phyloP scores from a whole-genome alignment of 495 filamentous ascomycete genomes.

The Elaphomyces granulatus region DNA sequence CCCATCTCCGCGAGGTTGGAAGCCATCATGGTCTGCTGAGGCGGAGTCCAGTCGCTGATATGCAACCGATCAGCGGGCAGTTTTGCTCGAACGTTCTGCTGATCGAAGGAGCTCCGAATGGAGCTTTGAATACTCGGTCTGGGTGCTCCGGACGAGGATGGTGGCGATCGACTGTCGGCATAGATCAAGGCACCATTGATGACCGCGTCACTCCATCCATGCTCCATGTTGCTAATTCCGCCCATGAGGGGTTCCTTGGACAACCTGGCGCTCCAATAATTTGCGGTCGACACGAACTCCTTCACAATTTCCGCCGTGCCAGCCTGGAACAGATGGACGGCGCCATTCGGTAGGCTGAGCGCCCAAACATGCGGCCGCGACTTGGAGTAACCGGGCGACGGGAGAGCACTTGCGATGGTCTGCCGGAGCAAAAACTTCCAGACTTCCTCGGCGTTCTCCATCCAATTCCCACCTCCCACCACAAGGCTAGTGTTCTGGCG shows the following conservation, averaged over 20 bases:
- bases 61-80: conserved; percentile 75
- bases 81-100: conserved; percentile 43
- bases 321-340: conserved; percentile 93
- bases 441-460: conserved; percentile 78
- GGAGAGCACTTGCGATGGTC: conserved; percentile 80
- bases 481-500: conserved; percentile 40
- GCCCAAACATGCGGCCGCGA: conserved; percentile 88
- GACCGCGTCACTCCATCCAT: conserved; percentile 87
- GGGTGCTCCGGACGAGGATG: conserved; percentile 17
- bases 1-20: conserved; percentile 62
- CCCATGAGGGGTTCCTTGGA: conserved; percentile 87
- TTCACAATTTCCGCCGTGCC: conserved; percentile 89
- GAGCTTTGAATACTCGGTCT: conserved; percentile 57
- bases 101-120: conserved; percentile 56
- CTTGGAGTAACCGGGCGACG: conserved; percentile 85
- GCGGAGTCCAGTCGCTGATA: conserved; percentile 90
- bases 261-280: conserved; percentile 93
- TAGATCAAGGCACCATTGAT: conserved; percentile 58
- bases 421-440: conserved; percentile 81
- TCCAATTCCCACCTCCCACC: conserved; percentile 95
- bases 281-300: conserved; percentile 87
- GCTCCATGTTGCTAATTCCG: conserved; percentile 92
- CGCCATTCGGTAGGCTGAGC: conserved; percentile 79
- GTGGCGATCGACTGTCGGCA: conserved; percentile 33
- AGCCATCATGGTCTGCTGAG: conserved; percentile 74